Evolutionary conservation across 148 eudicot species (phyloP), one percentile per base, ranked within the genome.

Genomic region (Drosera capensis): DNA sequence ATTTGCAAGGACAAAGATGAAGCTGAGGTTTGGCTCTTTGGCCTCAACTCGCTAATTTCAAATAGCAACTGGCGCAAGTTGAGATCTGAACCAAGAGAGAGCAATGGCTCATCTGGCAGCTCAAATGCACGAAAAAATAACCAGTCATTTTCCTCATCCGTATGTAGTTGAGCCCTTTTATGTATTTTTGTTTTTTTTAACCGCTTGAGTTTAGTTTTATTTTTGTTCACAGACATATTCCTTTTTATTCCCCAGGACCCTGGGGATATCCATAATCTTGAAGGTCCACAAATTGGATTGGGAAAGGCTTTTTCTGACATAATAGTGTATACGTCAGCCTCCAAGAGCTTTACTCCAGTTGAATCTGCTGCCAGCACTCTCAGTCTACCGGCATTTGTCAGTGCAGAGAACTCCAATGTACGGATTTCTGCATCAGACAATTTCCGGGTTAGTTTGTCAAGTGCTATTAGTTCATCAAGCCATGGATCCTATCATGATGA

Each of bases 1-100:
- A 84, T 88, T 58, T 88, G 97, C 64, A 88, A 88, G 71, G 97
- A 88, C 57, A 88, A 83, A 64, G 97, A 88, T 52, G 97, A 88
- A 76, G 86, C 94, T 46, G 94, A 88, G 59, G 79, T 75, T 49
- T 88, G 97, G 97, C 72, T 83, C 67, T 71, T 68, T 26, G 94
- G 77, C 58, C 73, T 88, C 23, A 83, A 88, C 65, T 92, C 94
- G 29, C 57, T 88, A 50, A 73, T 78, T 65, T 59, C 83, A 43
- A 68, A 58, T 52, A 56, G 63, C 45, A 67, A 68, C 63, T 46
- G 59, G 68, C 78, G 67, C 30, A 75, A 52, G 31, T 43, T 34
- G 56, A 72, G 65, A 67, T 51, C 59, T 49, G 86, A 83, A 57
- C 49, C 67, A 57, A 77, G 72, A 56, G 71, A 44, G 13, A 77